Evolutionary conservation across 2,329 filamentous ascomycete species (phyloP).

Genomic region (Chalaropsis thielavioides): DNA sequence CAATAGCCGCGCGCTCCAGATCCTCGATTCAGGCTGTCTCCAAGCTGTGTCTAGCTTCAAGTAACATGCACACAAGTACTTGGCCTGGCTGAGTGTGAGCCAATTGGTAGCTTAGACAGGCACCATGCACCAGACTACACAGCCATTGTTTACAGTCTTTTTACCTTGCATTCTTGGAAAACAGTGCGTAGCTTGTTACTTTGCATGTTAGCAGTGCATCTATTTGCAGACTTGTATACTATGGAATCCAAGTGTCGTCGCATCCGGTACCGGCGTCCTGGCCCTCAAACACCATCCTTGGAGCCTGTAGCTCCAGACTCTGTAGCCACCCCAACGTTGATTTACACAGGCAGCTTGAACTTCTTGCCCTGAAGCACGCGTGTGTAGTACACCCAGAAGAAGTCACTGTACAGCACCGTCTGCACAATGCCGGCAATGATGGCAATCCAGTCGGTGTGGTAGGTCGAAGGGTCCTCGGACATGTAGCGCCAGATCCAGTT

Average conservation of each 20-base stretch:
- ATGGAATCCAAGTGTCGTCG: not conserved
- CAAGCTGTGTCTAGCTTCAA: too few species aligned
- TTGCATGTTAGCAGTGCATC: not conserved
- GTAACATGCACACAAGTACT: too few species aligned
- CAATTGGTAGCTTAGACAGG: too few species aligned
- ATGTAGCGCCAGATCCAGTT: conserved; percentile 95
- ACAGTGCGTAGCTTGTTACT: not conserved
- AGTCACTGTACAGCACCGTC: conserved; percentile 93
- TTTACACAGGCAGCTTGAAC: conserved; percentile 69
- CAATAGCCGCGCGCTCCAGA: too few species aligned
- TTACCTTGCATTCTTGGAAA: not conserved
- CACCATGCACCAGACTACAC: too few species aligned
- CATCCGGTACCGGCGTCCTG: not conserved
- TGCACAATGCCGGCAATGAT: conserved; percentile 82
- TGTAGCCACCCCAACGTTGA: not conserved
- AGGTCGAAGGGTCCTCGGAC: conserved; percentile 43
- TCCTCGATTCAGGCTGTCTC: too few species aligned
- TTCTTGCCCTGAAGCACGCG: conserved; percentile 85
- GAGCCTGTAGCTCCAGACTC: not conserved
- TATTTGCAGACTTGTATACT: not conserved
- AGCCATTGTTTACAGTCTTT: too few species aligned
- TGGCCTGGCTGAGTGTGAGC: not conserved
- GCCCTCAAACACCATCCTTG: not conserved
- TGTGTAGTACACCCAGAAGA: conserved; percentile 99
- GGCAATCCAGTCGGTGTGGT: conserved; percentile 70